These are phyloP conservation scores for Termitomyces sp. DNA, from an alignment of 768 basidiomycete genomes.

Conservation along the genomic window DNA sequence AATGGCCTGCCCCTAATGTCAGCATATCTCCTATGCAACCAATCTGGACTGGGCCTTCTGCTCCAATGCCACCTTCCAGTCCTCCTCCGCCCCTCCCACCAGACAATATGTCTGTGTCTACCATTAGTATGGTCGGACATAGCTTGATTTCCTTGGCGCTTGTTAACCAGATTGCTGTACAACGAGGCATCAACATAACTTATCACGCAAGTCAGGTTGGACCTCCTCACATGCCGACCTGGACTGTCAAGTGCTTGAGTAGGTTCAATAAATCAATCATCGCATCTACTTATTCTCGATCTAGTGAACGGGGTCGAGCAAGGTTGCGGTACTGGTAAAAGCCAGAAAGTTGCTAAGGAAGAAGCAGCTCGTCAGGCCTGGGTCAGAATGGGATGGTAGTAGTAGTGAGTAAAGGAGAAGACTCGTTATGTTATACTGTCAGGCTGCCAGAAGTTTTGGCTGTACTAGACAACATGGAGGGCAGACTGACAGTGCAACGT, in stretches of 20 bases:
- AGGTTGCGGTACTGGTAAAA: slow-evolving; percentile 49
- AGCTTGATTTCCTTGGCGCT: slow-evolving; percentile 37
- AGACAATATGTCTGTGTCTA: slow-evolving; percentile 5
- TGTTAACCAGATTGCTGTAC: slow-evolving; percentile 48
- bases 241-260: slow-evolving; percentile 53
- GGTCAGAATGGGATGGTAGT: slow-evolving; percentile 45
- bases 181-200: slow-evolving; percentile 35
- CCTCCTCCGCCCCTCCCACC: slow-evolving; percentile 29
- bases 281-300: not conserved
- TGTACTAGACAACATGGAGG: slow-evolving; percentile 2
- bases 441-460: slow-evolving; percentile 11
- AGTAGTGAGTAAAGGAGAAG: slow-evolving; percentile 8
- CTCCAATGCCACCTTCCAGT: slow-evolving; percentile 21
- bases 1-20: slow-evolving; percentile 10
- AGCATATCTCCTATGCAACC: slow-evolving; percentile 2
- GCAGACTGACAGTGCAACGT: slow-evolving; percentile 15
- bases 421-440: slow-evolving; percentile 14
- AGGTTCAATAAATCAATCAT: slow-evolving; percentile 15
- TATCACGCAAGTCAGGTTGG: slow-evolving; percentile 44
- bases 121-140: slow-evolving; percentile 4
- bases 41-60: slow-evolving; percentile 12
- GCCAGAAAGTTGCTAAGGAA: slow-evolving; percentile 63
- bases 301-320: slow-evolving; percentile 47
- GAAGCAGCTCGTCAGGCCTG: slow-evolving; percentile 60
- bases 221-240: slow-evolving; percentile 49